phyloP scores from a whole-genome alignment of 768 basidiomycete genomes.

The Leucosporidium creatinivorum region DNA sequence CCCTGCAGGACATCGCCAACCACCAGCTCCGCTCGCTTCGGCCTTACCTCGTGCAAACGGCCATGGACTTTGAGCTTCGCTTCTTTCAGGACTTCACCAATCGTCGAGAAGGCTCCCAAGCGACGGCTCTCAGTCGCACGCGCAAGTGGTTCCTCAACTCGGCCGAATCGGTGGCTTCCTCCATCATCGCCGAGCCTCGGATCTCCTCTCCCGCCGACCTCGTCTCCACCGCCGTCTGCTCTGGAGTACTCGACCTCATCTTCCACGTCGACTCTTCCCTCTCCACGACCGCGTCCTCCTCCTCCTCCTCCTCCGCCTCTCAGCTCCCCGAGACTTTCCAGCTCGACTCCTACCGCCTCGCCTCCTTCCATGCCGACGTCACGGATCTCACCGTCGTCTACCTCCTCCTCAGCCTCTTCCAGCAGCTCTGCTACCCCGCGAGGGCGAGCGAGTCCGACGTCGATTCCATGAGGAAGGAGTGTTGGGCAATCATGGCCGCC shows the following conservation, averaged over 20 bases:
- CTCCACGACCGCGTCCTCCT: constrained; percentile 16
- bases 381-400: constrained; percentile 66
- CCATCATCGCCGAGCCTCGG: constrained; percentile 30
- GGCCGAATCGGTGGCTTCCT: constrained; percentile 15
- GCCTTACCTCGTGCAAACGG: constrained; percentile 74
- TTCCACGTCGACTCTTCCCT: constrained; percentile 32
- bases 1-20: constrained; percentile 78
- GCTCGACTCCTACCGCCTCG: constrained; percentile 66
- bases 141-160: constrained; percentile 60
- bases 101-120: constrained; percentile 22
- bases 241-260: constrained; percentile 41
- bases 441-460: constrained; percentile 48
- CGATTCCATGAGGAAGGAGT: constrained; percentile 56
- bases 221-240: constrained; percentile 36
- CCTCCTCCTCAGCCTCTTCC: constrained; percentile 72
- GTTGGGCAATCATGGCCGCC: constrained; percentile 53
- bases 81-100: constrained; percentile 55
- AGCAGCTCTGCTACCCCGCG: constrained; percentile 51
- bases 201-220: constrained; percentile 46
- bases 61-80: constrained; percentile 70
- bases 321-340: constrained; percentile 70
- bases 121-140: constrained; percentile 47
- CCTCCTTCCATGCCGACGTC: constrained; percentile 61
- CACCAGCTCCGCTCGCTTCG: constrained; percentile 89
- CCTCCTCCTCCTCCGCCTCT: constrained; percentile 28